Percentiles rank a stretch among this genome's conserved stretches.
Evolutionary conservation across 352 stramenopile genomes (phyloP).

Genomic region (Globisporangium sylvaticum): DNA sequence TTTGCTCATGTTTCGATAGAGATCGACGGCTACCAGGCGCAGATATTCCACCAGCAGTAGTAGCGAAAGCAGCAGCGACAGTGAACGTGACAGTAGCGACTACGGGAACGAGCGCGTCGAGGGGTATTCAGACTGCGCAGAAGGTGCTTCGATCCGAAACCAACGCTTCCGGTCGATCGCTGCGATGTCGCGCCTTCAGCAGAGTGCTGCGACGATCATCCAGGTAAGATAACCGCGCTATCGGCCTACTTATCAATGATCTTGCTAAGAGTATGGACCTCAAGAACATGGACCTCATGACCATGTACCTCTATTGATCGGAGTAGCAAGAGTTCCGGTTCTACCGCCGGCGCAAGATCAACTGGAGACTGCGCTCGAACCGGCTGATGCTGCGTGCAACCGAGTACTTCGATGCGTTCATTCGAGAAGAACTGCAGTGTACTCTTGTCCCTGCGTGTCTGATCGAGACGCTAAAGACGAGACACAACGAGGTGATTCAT

Average conservation of each 20-base stretch:
- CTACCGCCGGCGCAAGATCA: constrained; percentile 25
- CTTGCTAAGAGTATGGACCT: neutral
- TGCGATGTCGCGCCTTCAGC: constrained; percentile 41
- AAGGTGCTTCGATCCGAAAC: constrained; percentile 19
- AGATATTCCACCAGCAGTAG: constrained; percentile 6
- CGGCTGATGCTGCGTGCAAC: constrained; percentile 18
- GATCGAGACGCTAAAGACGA: constrained; percentile 37
- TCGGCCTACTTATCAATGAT: neutral
- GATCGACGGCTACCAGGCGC: neutral
- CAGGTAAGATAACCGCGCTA: constrained; percentile 24
- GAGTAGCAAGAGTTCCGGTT: constrained; percentile 39
- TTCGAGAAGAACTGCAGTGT: constrained; percentile 23
- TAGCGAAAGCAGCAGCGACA: constrained; percentile 9
- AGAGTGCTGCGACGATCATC: constrained; percentile 34
- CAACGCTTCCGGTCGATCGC: constrained; percentile 45
- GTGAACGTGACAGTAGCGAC: neutral
- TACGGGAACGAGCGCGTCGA: constrained; percentile 6
- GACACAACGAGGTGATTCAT: constrained; percentile 21
- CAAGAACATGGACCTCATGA: too few species aligned
- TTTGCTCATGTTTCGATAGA: too few species aligned
- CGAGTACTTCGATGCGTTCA: constrained; percentile 31
- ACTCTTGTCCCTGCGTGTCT: constrained; percentile 33
- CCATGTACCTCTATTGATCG: too few species aligned
- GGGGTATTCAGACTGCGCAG: too few species aligned
- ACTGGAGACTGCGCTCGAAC: constrained; percentile 17